Percentiles rank a stretch among this genome's conserved stretches.
Evolutionary conservation across 1,284 basidiomycete species (phyloP).

Genomic region (Fomitopsis betulina): DNA sequence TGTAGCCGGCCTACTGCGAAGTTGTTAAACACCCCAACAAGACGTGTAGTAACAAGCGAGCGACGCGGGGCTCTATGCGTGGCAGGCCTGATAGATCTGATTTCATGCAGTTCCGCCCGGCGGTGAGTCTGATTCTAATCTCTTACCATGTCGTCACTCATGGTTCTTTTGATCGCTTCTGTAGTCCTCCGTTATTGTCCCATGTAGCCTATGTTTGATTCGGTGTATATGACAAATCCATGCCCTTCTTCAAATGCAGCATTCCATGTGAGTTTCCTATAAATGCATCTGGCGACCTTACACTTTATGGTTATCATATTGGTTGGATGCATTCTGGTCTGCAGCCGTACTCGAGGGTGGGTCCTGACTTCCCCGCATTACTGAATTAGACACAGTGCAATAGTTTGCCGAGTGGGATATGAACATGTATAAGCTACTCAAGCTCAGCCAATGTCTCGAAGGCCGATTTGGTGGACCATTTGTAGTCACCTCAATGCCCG

Average conservation of each 20-base stretch:
- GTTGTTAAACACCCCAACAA: slow-evolving; percentile 57
- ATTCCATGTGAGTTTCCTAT: too few species aligned
- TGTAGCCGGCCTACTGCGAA: slow-evolving; percentile 38
- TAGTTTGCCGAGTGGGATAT: too few species aligned
- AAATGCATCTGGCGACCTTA: not conserved
- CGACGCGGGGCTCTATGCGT: slow-evolving; percentile 63
- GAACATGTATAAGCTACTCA: too few species aligned
- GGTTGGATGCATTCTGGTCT: too few species aligned
- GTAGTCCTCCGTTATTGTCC: not conserved
- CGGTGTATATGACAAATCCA: not conserved
- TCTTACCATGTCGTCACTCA: not conserved
- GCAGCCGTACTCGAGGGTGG: too few species aligned
- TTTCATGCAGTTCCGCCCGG: not conserved
- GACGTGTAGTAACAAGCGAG: slow-evolving; percentile 65
- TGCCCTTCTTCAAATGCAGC: not conserved
- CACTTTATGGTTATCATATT: too few species aligned
- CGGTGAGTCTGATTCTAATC: not conserved
- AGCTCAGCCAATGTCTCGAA: too few species aligned
- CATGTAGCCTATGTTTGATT: not conserved
- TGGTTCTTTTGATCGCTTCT: not conserved
- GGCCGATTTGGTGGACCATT: too few species aligned
- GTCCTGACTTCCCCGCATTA: too few species aligned
- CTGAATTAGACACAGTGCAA: too few species aligned
- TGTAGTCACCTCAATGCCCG: too few species aligned
- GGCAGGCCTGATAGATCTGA: slow-evolving; percentile 38